These are phyloP conservation scores for Aphelidium insulamus DNA, from an alignment of 371 early-diverging fungal species.

Conservation along the genomic window DNA sequence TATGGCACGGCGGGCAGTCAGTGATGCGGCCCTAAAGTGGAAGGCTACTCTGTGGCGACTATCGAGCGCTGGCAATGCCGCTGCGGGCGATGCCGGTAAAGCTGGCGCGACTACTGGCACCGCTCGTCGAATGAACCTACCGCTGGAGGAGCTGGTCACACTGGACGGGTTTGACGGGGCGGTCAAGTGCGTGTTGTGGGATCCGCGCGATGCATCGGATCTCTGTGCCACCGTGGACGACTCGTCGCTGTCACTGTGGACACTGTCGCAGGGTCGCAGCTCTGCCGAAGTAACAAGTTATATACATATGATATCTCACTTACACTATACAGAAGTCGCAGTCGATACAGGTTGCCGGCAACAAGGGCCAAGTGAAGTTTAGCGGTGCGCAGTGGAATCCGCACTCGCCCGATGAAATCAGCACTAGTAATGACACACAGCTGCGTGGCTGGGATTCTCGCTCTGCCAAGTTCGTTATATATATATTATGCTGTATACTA, in stretches of 20 bases:
- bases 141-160: too few species aligned
- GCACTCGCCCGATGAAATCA: constrained; percentile 27
- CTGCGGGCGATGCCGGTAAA: constrained; percentile 1
- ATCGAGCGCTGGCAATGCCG: constrained; percentile 5
- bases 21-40: constrained; percentile 2
- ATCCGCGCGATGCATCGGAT: background rate
- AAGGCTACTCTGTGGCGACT: constrained; percentile 6
- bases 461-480: constrained; percentile 12
- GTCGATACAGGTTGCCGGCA: constrained; percentile 1
- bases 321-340: background rate
- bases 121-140: too few species aligned
- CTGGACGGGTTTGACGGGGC: too few species aligned
- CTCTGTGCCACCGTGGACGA: background rate
- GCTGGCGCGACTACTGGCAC: constrained; percentile 1
- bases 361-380: constrained; percentile 9
- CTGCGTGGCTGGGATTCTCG: constrained; percentile 51
- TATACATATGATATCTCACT: constrained; percentile 1
- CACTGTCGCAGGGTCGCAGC: constrained; percentile 6
- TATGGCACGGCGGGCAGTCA: constrained; percentile 7
- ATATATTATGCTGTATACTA: constrained; percentile 3
- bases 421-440: constrained; percentile 24
- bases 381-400: constrained; percentile 50
- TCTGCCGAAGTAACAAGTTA: background rate
- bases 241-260: background rate
- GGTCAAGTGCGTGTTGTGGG: too few species aligned